These are phyloP conservation scores for Hypholoma sublateritium DNA, from an alignment of 768 basidiomycete species.

Conservation along the genomic window DNA sequence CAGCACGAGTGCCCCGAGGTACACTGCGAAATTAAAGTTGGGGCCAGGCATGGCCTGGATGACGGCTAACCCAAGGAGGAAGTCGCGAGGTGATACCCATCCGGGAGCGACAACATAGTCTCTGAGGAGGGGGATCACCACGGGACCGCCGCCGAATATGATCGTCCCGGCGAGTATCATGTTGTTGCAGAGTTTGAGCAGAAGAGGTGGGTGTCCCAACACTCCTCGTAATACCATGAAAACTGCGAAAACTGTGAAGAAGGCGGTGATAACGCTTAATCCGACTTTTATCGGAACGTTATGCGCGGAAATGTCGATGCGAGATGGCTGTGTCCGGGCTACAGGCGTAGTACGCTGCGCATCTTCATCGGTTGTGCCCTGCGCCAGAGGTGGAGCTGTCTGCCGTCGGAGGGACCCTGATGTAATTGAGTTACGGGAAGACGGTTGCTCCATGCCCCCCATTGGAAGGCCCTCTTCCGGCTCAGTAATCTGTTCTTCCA, in stretches of 20 bases:
- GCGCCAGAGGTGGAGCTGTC: not conserved
- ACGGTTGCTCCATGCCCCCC: constrained; percentile 10
- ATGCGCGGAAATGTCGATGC: constrained; percentile 22
- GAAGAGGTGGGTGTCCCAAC: constrained; percentile 23
- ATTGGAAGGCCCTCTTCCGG: constrained; percentile 10
- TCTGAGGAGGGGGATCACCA: constrained; percentile 53
- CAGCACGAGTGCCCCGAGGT: constrained; percentile 46
- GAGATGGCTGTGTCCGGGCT: constrained; percentile 5
- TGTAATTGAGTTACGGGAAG: not conserved
- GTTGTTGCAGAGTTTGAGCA: constrained; percentile 41
- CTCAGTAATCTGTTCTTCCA: not conserved
- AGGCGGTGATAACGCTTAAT: constrained; percentile 21
- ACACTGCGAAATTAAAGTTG: constrained; percentile 56
- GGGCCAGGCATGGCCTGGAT: constrained; percentile 52
- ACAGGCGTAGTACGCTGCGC: not conserved
- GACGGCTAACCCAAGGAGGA: constrained; percentile 52
- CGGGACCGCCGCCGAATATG: constrained; percentile 56
- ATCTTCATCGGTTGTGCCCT: not conserved
- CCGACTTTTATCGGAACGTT: constrained; percentile 26
- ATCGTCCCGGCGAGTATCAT: constrained; percentile 49
- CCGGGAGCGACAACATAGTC: constrained; percentile 50
- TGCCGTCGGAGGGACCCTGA: constrained; percentile 11
- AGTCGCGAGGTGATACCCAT: constrained; percentile 54
- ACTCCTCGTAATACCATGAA: constrained; percentile 29
- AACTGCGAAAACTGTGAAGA: constrained; percentile 25